A percentile compares a stretch with the other conserved stretches of the same genome.
phyloP scores from a whole-genome alignment of 1,284 basidiomycete genomes.

The Entoloma clypeatum region DNA sequence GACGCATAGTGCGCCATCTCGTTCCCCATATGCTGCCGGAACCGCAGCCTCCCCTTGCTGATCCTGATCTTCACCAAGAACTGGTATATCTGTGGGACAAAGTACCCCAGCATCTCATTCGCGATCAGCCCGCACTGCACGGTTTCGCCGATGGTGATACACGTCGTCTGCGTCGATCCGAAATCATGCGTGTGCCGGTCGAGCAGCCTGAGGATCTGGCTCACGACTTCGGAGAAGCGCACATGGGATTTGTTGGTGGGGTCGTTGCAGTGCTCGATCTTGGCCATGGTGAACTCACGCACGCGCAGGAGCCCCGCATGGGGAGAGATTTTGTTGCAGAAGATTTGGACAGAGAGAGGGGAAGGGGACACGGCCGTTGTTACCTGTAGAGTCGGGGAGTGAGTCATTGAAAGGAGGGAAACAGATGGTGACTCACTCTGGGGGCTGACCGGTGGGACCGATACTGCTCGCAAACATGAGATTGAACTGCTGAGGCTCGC shows the following conservation, averaged over 20 bases:
- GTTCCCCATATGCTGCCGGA: conserved; percentile 90
- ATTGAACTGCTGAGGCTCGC: conserved; percentile 87
- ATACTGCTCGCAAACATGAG: too few species aligned
- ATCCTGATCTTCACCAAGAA: conserved; percentile 93
- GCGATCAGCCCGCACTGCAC: conserved; percentile 85
- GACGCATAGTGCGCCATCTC: conserved; percentile 99
- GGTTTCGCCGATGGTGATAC: conserved; percentile 83
- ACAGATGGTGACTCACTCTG: too few species aligned
- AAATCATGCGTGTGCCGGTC: conserved; percentile 79
- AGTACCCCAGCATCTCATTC: conserved; percentile 97
- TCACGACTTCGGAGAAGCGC: conserved; percentile 77
- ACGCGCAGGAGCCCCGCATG: conserved; percentile 93
- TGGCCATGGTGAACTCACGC: conserved; percentile 98
- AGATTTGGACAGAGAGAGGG: conserved; percentile 97
- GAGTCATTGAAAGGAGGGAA: conserved; percentile 1
- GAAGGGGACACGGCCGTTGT: conserved; percentile 94
- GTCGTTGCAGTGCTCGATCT: conserved; percentile 98
- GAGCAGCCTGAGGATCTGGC: conserved; percentile 74
- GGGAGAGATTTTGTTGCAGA: conserved; percentile 98
- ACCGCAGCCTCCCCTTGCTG: conserved; percentile 77
- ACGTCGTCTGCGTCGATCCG: conserved; percentile 66
- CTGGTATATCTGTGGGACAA: conserved; percentile 86
- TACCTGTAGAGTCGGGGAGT: conserved; percentile 46
- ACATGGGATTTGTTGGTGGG: conserved; percentile 87
- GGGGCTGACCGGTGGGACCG: too few species aligned